Evolutionary conservation across 192 early-diverging fungal species (phyloP), one percentile per base, ranked within the genome.

Genomic region (Tieghemiomyces parasiticus): DNA sequence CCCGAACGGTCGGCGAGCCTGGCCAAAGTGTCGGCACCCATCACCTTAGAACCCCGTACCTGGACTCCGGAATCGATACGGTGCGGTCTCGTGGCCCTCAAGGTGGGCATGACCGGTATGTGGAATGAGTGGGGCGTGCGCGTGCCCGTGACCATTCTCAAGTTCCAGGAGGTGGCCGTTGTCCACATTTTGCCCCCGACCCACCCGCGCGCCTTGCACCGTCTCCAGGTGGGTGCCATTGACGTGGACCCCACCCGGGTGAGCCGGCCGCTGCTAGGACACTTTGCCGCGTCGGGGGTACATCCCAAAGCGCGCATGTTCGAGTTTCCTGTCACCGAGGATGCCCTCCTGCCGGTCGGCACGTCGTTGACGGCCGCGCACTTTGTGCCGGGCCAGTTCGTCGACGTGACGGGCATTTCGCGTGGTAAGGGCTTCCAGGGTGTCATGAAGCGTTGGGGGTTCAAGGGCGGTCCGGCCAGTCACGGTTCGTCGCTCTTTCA

Each of bases 371-470:
- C 69, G 16, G 91, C 92, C 1, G 80, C 82, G 1, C 95, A 98
- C 64, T 98, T 93, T 79, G 79, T 93, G 31, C 78, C 89, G n/a
- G 95, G 95, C 14, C 95, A 95, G 72, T 91, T 77, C 74, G 89
- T 98, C 12, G 95, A 98, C 65, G 81, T 86, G 51, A 82, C 88
- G 31, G 91, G 86, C 12, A 84, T 84, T 58, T 88, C 85, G 25
- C 79, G 86, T 44, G 92, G 90, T 60, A 97, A 97, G 69, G 93
- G 93, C 20, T 95, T 95, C 74, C 86, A 87, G 62, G 95, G 95
- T 63, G 90, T 83, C 6, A 98, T 98, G 93, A 98, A 98, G 82
- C 81, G 93, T 70, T 91, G 86, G 81, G 84, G 84, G 32, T 95
- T 95, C 67, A 79, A 74, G 44, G 95, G 95, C 66, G 79, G 87